Evolutionary conservation across 2,329 filamentous ascomycete genomes (phyloP).

Genomic region (Xylaria hypoxylon): DNA sequence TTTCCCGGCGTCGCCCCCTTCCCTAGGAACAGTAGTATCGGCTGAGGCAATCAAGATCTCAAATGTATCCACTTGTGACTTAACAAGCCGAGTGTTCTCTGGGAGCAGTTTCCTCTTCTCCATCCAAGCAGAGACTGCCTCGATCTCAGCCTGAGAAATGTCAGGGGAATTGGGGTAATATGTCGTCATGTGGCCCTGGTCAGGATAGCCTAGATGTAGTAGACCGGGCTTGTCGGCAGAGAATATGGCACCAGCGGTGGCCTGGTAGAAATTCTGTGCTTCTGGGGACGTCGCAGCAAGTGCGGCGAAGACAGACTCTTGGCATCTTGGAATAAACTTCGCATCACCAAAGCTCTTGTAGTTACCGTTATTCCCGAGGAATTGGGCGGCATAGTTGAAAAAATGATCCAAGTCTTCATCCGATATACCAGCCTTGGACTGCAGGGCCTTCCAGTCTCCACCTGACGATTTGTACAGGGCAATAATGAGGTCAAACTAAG

Average conservation of each 20-base stretch:
- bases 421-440: conserved; percentile 71
- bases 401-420: conserved; percentile 74
- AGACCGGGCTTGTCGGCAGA: conserved; percentile 71
- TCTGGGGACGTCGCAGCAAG: conserved; percentile 71
- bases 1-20: conserved; percentile 76
- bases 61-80: conserved; percentile 72
- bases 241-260: conserved; percentile 78
- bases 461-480: conserved; percentile 73
- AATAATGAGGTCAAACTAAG: conserved; percentile 78
- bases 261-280: conserved; percentile 72
- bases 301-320: conserved; percentile 71
- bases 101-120: conserved; percentile 76
- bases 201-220: conserved; percentile 81
- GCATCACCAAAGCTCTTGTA: conserved; percentile 90
- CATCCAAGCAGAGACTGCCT: conserved; percentile 77
- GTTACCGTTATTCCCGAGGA: conserved; percentile 84
- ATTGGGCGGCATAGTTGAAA: conserved; percentile 81
- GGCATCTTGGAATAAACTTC: conserved; percentile 82
- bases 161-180: conserved; percentile 82
- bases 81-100: conserved; percentile 82
- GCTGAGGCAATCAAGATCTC: conserved; percentile 82
- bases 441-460: conserved; percentile 78
- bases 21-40: conserved; percentile 66
- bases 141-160: conserved; percentile 81
- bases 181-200: conserved; percentile 80